Base-by-base conservation (phyloP, 345 rosid species). In the Salix viminalis region DNA sequence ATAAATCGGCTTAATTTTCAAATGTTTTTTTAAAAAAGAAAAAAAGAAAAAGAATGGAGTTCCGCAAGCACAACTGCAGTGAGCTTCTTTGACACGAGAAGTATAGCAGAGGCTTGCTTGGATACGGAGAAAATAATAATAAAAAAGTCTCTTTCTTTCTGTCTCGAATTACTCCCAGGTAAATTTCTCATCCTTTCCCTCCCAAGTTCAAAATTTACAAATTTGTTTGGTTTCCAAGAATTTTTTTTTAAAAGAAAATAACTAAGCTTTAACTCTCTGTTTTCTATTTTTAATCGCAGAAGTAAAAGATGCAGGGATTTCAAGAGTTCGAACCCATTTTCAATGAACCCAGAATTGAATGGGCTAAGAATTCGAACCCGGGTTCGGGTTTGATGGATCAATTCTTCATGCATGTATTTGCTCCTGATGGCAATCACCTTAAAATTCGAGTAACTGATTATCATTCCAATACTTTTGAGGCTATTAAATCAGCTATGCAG, bases 361-460 rank as follows among this genome's bases (percentile, higher is more conserved):
- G 87, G 82, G 50, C 84, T 48, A 79, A 73, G 19, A 69, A 10
- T 41, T 73, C 77, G 26, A 74, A 52, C 67, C 72, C 82, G 72
- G 81, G 65, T 73, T 66, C 79, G 30, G 84, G 60, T 66, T 84
- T 85, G 28, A 74, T 87, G 73, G 85, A 86, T 69, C 86, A 88
- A 60, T 91, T 88, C 81, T 79, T 95, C 77, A 87, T 84, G 82
- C 87, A 90, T 65, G 87, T 91, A n/a, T 88, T 85, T 75, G 85
- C 93, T 75, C 88, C 94, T 1, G 93, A 96, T 76, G 81, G 87
- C 70, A 80, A 80, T 72, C 85, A 86, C 77, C 84, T 96, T 74
- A 75, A 84, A 14, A 70, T 96, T 74, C 83, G 79, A 34, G 91
- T 87, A 24, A 88, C 98, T 8, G 96, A 96, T 86, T 96, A 86